Evolutionary conservation across 2,329 filamentous ascomycete species (phyloP), one percentile per base, ranked within the genome.

Genomic region (Sclerotinia trifoliorum): DNA sequence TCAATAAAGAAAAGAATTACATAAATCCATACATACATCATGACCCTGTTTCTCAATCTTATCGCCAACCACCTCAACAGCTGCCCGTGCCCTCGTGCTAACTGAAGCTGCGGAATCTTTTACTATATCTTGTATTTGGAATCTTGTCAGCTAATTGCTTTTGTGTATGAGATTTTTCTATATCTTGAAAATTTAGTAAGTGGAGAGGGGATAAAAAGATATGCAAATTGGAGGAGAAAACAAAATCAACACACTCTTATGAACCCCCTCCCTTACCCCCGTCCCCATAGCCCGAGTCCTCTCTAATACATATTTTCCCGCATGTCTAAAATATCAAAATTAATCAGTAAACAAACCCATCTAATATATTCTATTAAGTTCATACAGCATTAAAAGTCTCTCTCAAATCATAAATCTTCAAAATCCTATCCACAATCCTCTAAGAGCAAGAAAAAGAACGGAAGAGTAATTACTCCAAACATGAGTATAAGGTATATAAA

Each of bases 1-100:
- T 13, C 21, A 58, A 13, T 49, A 44, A 44, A 44, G 15, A 35
- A 44, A 57, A 52, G 15, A 21, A 51, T 46, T 1, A 10, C 11
- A 39, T 5, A n/a, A 21, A 10, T 39, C 39, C 5, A 29, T 29
- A 29, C 55, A 5, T 44, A 58, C 55, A 42, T 58, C 35, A 58
- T 58, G 55, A 39, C 35, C 35, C 11, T 58, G n/a, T 21, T 58
- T 44, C n/a, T 58, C 55, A n/a, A 58, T 26, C n/a, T 58, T 58
- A 58, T 58, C 35, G 3, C 55, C 55, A 15, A 58, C 35, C 15
- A 24, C n/a, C 5, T 58, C 24, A 8, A 58, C 35, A 58, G 55
- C 55, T 0, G 55, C 55, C 19, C 39, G 13, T 7, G 39, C 35
- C 1, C 55, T 39, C 2, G n/a, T 58, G 39, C 55, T 58, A 11